Evolutionary conservation across 768 basidiomycete species (phyloP).

Genomic region (Lactarius tabidus): DNA sequence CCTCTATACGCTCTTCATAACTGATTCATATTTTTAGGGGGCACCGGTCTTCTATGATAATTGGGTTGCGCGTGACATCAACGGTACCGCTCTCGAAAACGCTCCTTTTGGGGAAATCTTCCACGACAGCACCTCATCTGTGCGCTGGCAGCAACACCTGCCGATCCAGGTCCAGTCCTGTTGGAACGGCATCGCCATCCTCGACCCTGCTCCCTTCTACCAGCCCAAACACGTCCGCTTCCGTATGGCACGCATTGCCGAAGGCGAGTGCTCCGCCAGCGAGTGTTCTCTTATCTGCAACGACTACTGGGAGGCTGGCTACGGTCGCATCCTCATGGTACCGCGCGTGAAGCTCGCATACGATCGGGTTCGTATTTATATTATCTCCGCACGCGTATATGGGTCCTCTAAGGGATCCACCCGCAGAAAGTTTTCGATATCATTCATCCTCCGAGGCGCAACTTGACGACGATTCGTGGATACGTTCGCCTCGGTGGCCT

Average conservation of each 20-base stretch:
- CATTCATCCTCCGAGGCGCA: conserved; percentile 85
- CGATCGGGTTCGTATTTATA: conserved; percentile 57
- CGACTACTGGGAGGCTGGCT: conserved; percentile 96
- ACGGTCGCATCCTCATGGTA: conserved; percentile 97
- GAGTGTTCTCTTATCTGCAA: conserved; percentile 98
- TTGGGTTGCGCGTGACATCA: conserved; percentile 98
- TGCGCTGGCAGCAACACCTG: conserved; percentile 86
- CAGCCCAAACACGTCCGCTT: conserved; percentile 85
- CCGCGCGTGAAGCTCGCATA: conserved; percentile 96
- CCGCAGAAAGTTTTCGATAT: conserved; percentile 87
- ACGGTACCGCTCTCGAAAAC: conserved; percentile 97
- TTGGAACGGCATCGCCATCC: conserved; percentile 96
- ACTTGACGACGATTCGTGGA: conserved; percentile 93
- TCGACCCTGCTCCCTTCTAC: conserved; percentile 97
- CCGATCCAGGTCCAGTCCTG: conserved; percentile 96
- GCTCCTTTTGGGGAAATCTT: conserved; percentile 95
- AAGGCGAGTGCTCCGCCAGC: conserved; percentile 90
- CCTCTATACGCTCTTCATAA: neutral
- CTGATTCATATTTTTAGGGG: conserved; percentile 36
- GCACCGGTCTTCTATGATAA: conserved; percentile 97
- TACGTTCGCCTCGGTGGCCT: conserved; percentile 94
- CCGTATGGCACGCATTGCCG: conserved; percentile 87
- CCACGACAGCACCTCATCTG: conserved; percentile 71
- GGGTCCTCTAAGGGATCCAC: neutral
- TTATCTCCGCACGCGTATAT: neutral